phyloP scores from a whole-genome alignment of 1,284 basidiomycete genomes.

The Leccinum holopus region DNA sequence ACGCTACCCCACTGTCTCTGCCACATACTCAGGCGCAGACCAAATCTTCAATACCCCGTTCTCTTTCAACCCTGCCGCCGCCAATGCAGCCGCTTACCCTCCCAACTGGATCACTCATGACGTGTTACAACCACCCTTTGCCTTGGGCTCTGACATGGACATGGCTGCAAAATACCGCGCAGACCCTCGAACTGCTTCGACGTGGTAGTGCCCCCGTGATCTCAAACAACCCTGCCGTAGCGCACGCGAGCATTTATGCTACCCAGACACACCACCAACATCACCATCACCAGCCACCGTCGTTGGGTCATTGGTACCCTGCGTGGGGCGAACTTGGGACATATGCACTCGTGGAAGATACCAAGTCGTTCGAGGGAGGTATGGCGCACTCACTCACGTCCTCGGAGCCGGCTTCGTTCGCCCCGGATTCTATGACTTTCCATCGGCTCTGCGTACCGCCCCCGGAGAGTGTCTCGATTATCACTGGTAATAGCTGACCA shows the following conservation, averaged over 20 bases:
- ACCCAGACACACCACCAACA: slow-evolving; percentile 10
- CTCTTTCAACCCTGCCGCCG: slow-evolving; percentile 27
- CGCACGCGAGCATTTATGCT: slow-evolving; percentile 20
- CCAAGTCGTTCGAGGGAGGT: background rate
- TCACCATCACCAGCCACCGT: slow-evolving; percentile 11
- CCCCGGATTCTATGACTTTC: slow-evolving; percentile 26
- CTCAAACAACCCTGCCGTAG: slow-evolving; percentile 3
- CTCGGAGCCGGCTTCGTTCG: slow-evolving; percentile 25
- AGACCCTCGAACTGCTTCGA: slow-evolving; percentile 42
- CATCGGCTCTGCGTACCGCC: slow-evolving; percentile 31
- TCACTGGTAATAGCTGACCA: background rate
- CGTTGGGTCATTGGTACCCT: slow-evolving; percentile 14
- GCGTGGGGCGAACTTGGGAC: background rate
- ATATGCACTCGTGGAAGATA: background rate
- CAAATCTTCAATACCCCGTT: slow-evolving; percentile 39
- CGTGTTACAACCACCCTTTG: slow-evolving; percentile 20
- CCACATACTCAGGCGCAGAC: slow-evolving; percentile 21
- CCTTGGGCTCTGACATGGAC: slow-evolving; percentile 36
- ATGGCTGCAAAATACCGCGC: slow-evolving; percentile 49
- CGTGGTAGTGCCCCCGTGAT: slow-evolving; percentile 30
- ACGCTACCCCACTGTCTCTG: slow-evolving; percentile 25
- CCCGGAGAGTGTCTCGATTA: slow-evolving; percentile 21
- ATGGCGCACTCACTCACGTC: slow-evolving; percentile 16
- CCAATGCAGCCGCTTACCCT: slow-evolving; percentile 17
- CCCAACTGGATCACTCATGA: slow-evolving; percentile 20